These are phyloP conservation scores for Fusarium sp. DNA, from an alignment of 2,329 filamentous ascomycete species.

Conservation along the genomic window DNA sequence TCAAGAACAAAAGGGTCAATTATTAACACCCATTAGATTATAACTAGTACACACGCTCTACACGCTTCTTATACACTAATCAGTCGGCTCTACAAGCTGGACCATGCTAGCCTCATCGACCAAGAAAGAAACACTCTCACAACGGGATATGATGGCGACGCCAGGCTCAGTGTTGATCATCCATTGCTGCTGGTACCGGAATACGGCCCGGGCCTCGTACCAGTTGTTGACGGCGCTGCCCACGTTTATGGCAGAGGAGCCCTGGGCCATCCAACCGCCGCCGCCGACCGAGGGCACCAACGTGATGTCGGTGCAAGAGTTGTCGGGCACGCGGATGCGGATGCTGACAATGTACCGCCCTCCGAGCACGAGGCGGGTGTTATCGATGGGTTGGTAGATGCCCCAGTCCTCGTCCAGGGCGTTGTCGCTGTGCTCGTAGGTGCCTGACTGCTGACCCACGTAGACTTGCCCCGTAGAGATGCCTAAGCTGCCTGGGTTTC, in stretches of 20 bases:
- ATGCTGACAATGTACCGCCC: neutral
- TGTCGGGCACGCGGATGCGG: neutral
- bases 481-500: neutral
- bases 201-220: neutral
- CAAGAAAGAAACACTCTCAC: neutral
- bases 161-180: neutral
- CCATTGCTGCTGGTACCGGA: neutral
- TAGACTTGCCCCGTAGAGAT: too few relatives aligned
- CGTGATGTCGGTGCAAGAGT: neutral
- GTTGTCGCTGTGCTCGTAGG: neutral
- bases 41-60: neutral
- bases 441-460: neutral
- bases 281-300: neutral
- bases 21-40: neutral
- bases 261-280: neutral
- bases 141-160: neutral
- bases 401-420: neutral
- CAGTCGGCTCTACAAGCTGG: neutral
- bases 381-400: neutral
- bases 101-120: neutral
- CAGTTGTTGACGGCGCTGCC: neutral
- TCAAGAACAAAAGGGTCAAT: neutral
- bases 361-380: neutral
- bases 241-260: slow-evolving; percentile 8
- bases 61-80: neutral